Evolutionary conservation across 768 basidiomycete species (phyloP), one percentile per base, ranked within the genome.

Genomic region (Podaxis sp.): DNA sequence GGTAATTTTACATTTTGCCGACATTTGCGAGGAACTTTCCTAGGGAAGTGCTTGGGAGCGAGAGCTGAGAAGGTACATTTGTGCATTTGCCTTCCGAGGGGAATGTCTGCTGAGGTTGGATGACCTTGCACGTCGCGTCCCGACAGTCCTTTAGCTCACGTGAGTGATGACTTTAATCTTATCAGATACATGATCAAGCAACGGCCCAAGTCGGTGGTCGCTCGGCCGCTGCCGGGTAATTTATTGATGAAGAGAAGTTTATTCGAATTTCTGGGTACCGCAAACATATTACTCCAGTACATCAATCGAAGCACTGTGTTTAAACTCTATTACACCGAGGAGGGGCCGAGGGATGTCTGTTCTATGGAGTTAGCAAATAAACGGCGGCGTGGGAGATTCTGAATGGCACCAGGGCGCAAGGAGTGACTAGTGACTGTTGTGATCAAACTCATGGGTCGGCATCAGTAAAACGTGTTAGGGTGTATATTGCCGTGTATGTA

Each of bases 41-140:
- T 40, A 52, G 36, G 11, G 7, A 40, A 17, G 17, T 25, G 33
- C 24, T 40, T 59, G 47, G 58, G 19, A 3, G 19, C 11, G 29
- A 54, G 52, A 22, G 38, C 38, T 25, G 54, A 37, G 36, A 53
- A 33, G 38, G 40, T 60, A 40, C 59, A 60, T 60, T 29, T 60
- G 24, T 27, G 51, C 59, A 60, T 60, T 60, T 47, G 57, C 46
- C 56, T 46, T 25, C 46, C 22, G 41, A 25, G 55, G 15, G 56
- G 29, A 40, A 41, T 25, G 37, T 54, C n/a, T 37, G 52, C 25
- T 29, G 55, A 41, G 17, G 52, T 5, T 29, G 55, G 25, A 40
- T 11, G 37, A 19, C 37, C 8, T 37, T 24, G 19, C 29, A 24
- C 37, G 38, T 41, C 40, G 57, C 33, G 57, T 58, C 47, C 37